Evolutionary conservation across 441 rosid genomes (phyloP).

Genomic region (Euphorbia celastroides): DNA sequence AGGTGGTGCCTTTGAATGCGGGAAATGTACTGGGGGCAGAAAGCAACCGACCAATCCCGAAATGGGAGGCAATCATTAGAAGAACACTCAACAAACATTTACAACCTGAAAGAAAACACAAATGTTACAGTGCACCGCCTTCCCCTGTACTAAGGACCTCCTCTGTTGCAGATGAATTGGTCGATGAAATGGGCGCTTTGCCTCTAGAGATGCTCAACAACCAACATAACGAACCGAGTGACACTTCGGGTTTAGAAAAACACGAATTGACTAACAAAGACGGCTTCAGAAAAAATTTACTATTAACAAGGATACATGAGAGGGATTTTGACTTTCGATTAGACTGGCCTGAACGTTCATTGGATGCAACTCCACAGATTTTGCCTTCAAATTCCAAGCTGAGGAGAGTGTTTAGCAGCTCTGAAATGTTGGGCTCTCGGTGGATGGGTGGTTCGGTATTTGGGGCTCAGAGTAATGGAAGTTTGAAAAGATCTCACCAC

Average conservation of each 20-base stretch:
- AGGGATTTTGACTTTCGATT: constrained; percentile 32
- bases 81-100: constrained; percentile 70
- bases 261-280: constrained; percentile 23
- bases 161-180: constrained; percentile 67
- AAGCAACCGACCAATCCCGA: constrained; percentile 72
- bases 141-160: constrained; percentile 76
- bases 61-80: constrained; percentile 91
- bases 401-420: constrained; percentile 65
- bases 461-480: constrained; percentile 37
- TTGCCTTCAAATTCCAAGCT: constrained; percentile 51
- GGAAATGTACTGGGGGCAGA: constrained; percentile 97
- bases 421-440: constrained; percentile 57
- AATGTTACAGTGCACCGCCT: constrained; percentile 87
- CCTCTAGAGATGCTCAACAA: constrained; percentile 40
- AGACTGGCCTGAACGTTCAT: constrained; percentile 88
- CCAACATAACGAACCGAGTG: constrained; percentile 24
- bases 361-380: constrained; percentile 59
- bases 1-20: constrained; percentile 94
- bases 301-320: constrained; percentile 42
- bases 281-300: constrained; percentile 32
- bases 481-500: constrained; percentile 59
- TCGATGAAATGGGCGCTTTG: constrained; percentile 47
- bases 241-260: constrained; percentile 22
- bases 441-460: constrained; percentile 27
- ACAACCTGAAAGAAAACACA: constrained; percentile 49